Evolutionary conservation across 257 asterid genomes (phyloP), one percentile per base, ranked within the genome.

Genomic region (Vinca minor): DNA sequence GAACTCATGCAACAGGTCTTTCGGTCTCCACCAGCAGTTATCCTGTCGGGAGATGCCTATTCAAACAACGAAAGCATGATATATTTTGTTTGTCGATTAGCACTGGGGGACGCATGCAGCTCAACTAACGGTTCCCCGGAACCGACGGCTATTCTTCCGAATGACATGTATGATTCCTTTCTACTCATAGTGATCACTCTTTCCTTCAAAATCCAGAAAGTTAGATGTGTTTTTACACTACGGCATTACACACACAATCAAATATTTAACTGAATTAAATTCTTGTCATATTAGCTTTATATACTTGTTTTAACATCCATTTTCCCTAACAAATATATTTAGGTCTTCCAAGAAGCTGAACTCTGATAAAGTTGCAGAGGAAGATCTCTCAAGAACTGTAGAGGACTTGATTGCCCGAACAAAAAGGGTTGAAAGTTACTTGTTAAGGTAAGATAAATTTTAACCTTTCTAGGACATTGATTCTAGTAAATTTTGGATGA

Each of bases 31-130:
- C 82, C 85, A 25, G 59, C 64, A 18, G 70, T 18, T 62, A 53
- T 82, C 77, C 81, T 85, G 66, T 68, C 73, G 12, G 80, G 81
- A 63, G 88, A 82, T 76, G 83, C 77, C 60, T 66, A 71, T 64
- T 72, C 81, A 64, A 77, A 71, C 74, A 74, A 71, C 69, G 89
- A 78, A 64, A 74, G 67, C 62, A 71, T 84, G 71, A 77, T 79
- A 38, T 85, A 85, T 77, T 75, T 67, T 71, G 69, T 80, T 63
- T 87, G 94, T 32, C 82, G 95, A 75, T 72, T 76, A 52, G 72
- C 78, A n/a, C 80, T 90, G 73, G 88, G 90, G 50, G 90, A 87
- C 75, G 95, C 87, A 2, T 87, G 95, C 82, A 60, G 75, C 79
- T 48, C 77, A 74, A 73, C 73, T 46, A 31, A 67, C 25, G 42